phyloP scores from a whole-genome alignment of 768 basidiomycete species.

The Dentipellis fragilis region DNA sequence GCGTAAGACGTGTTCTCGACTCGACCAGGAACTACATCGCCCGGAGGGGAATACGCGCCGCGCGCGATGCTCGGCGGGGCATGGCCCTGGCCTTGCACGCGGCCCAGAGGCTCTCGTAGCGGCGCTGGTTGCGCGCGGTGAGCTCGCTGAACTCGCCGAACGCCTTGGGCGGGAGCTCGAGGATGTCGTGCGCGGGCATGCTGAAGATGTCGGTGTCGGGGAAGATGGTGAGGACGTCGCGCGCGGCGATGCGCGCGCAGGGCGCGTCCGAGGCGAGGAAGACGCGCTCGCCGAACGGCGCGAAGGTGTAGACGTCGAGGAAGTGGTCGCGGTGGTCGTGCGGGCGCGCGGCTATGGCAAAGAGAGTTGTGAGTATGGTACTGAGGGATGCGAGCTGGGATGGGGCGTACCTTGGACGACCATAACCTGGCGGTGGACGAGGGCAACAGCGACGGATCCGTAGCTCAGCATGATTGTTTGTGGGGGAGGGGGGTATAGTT shows the following conservation, averaged over 20 bases:
- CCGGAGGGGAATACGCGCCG: not conserved
- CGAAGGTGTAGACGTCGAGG: slow-evolving; percentile 57
- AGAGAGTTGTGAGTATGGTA: not conserved
- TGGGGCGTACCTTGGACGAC: slow-evolving; percentile 50
- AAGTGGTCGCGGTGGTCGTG: slow-evolving; percentile 46
- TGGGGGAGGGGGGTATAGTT: not conserved
- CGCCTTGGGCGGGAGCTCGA: slow-evolving; percentile 52
- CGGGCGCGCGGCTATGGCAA: slow-evolving; percentile 41
- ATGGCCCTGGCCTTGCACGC: slow-evolving; percentile 26
- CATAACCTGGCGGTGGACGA: slow-evolving; percentile 60
- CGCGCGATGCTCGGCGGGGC: not conserved
- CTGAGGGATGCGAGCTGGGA: not conserved
- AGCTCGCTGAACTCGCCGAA: slow-evolving; percentile 50
- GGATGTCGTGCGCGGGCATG: slow-evolving; percentile 36
- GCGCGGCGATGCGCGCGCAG: slow-evolving; percentile 48
- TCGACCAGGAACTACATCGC: not conserved
- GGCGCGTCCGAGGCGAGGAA: slow-evolving; percentile 55
- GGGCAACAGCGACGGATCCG: slow-evolving; percentile 56
- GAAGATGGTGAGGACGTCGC: slow-evolving; percentile 52
- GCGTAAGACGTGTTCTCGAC: no score
- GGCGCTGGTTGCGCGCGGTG: slow-evolving; percentile 39
- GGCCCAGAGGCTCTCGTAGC: slow-evolving; percentile 51
- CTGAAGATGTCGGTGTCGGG: slow-evolving; percentile 27
- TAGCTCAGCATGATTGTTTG: slow-evolving; percentile 16
- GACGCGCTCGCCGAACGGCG: slow-evolving; percentile 53